phyloP scores from a whole-genome alignment of 75 land plant genomes.

The Selaginella moellendorffii region DNA sequence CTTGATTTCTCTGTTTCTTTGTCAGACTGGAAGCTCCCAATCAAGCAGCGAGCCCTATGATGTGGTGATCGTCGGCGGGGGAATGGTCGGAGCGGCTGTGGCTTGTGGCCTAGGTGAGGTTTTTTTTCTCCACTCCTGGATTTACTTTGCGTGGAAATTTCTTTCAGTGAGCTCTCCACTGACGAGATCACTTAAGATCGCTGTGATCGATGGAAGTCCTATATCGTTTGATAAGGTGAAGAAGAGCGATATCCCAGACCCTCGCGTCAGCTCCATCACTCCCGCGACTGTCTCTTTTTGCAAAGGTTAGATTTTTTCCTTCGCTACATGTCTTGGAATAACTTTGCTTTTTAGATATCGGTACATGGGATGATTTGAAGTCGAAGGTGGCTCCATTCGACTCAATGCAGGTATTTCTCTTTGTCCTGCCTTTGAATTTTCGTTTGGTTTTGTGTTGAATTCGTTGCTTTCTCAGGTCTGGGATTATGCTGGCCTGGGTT shows the following conservation, averaged over 20 bases:
- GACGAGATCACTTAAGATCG: constrained; percentile 61
- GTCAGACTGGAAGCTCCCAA: not conserved
- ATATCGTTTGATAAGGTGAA: constrained; percentile 16
- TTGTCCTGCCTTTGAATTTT: too few species aligned
- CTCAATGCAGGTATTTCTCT: constrained; percentile 82
- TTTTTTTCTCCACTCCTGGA: not conserved
- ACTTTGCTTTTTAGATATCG: constrained; percentile 68
- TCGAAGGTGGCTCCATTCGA: constrained; percentile 71
- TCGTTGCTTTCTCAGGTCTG: constrained; percentile 45
- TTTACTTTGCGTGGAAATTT: not conserved
- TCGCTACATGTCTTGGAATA: too few species aligned
- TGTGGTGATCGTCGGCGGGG: constrained; percentile 87
- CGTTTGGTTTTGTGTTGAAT: too few species aligned
- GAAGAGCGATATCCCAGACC: constrained; percentile 56
- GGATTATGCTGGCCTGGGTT: constrained; percentile 85
- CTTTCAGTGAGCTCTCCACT: constrained; percentile 56
- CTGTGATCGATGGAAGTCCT: constrained; percentile 81
- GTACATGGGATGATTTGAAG: constrained; percentile 76
- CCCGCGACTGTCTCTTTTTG: constrained; percentile 79
- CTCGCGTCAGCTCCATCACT: constrained; percentile 85
- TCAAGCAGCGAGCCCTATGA: constrained; percentile 26
- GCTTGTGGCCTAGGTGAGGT: constrained; percentile 67
- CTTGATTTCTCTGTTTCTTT: too few species aligned
- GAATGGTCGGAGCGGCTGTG: constrained; percentile 97
- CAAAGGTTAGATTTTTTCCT: constrained; percentile 40